These are phyloP conservation scores for Penicillium sp. DNA, from an alignment of 2,329 filamentous ascomycete genomes.

Conservation along the genomic window DNA sequence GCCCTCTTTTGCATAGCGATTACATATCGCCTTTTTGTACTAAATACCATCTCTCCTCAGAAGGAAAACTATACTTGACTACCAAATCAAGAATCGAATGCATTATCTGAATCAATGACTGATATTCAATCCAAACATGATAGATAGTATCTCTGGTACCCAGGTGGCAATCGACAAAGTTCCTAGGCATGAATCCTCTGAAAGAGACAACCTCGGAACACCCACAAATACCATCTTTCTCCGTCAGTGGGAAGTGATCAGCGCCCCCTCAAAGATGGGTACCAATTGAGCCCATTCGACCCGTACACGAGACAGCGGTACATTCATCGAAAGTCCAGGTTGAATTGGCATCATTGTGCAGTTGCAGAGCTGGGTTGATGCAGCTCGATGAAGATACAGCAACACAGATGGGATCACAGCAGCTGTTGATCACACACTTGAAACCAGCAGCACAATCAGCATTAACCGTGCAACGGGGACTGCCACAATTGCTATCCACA, in stretches of 20 bases:
- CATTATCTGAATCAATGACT: neutral
- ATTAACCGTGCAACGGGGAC: neutral
- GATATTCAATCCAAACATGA: too few relatives aligned
- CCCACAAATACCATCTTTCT: too few relatives aligned
- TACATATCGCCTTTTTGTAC: conserved; percentile 24
- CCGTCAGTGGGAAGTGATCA: neutral
- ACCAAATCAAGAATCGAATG: conserved; percentile 9
- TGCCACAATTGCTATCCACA: neutral
- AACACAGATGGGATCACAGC: neutral
- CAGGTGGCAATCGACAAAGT: too few relatives aligned
- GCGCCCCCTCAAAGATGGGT: neutral
- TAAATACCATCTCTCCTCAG: conserved; percentile 28
- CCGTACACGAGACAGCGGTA: neutral
- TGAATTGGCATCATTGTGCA: neutral
- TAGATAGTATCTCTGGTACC: too few relatives aligned
- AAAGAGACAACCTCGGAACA: too few relatives aligned
- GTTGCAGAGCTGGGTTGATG: neutral
- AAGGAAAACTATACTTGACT: conserved; percentile 12
- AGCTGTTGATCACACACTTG: neutral
- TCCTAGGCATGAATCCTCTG: too few relatives aligned
- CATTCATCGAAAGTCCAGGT: neutral
- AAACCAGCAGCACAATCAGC: neutral
- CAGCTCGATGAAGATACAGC: neutral
- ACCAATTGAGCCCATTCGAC: neutral
- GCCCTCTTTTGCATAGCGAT: conserved; percentile 22